Conservation (phyloP, 495 filamentous ascomycete genomes). For the Trichoderma gamsii region DNA sequence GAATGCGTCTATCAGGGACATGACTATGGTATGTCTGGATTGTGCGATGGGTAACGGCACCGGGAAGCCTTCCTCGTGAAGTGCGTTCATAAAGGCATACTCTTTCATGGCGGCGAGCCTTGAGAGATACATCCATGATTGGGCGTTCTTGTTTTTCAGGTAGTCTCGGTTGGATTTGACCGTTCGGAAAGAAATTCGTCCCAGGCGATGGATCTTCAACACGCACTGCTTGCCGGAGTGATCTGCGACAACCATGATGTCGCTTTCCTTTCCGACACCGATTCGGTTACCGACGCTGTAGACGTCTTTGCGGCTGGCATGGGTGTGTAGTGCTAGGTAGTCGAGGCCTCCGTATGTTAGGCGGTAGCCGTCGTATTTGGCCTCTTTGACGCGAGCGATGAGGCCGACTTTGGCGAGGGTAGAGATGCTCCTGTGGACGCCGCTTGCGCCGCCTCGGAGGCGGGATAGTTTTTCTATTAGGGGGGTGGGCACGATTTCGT, state of each 20-base stretch:
- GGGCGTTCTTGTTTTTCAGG: slow-evolving; percentile 68
- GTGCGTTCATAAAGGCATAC: slow-evolving; percentile 83
- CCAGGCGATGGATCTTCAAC: slow-evolving; percentile 90
- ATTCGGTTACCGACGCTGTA: slow-evolving; percentile 94
- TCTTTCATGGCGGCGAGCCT: slow-evolving; percentile 88
- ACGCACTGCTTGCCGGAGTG: slow-evolving; percentile 58
- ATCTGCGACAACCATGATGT: slow-evolving; percentile 87
- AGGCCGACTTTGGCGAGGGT: slow-evolving; percentile 86
- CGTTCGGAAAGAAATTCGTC: slow-evolving; percentile 92
- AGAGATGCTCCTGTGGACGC: slow-evolving; percentile 83
- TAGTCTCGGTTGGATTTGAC: slow-evolving; percentile 97
- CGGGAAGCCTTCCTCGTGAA: slow-evolving; percentile 73
- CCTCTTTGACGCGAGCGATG: slow-evolving; percentile 89
- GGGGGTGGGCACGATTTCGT: slow-evolving; percentile 89
- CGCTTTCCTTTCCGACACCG: slow-evolving; percentile 93
- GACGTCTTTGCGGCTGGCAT: slow-evolving; percentile 67
- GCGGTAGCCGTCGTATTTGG: slow-evolving; percentile 95
- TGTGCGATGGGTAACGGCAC: slow-evolving; percentile 84
- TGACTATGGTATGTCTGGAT: slow-evolving; percentile 90
- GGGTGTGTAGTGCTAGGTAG: slow-evolving; percentile 87
- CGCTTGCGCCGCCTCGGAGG: slow-evolving; percentile 66
- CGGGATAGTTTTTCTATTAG: slow-evolving; percentile 79
- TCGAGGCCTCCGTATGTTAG: slow-evolving; percentile 95
- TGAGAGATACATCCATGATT: slow-evolving; percentile 94
- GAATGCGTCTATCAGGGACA: slow-evolving; percentile 83